Evolutionary conservation across 352 stramenopile species (phyloP), one percentile per base, ranked within the genome.

Genomic region (Phytopythium ostracodes): DNA sequence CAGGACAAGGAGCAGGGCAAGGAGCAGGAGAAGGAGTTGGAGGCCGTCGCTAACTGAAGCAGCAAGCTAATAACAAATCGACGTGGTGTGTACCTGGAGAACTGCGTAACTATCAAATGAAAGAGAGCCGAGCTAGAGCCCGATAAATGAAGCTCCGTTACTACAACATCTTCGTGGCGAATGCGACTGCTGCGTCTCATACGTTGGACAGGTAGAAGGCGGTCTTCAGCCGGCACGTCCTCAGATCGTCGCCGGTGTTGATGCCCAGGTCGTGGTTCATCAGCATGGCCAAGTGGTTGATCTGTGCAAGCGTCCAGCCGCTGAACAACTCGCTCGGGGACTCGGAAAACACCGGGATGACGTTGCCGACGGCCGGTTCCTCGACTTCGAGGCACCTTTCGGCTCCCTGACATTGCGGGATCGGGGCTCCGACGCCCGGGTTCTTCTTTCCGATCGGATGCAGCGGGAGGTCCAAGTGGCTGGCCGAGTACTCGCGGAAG

Each of bases 1-100:
- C 64, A 81, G 12, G 51, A 54, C 12, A 17, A 27, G n/a, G 43
- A 25, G 43, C 24, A 14, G 9, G 25, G n/a, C 12, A 3, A 15
- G 14, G 25, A 17, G 22, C 3, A 53, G 46, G 25, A 56, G 15
- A n/a, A 40, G 29, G 31, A 40, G 47, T 1, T 54, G 9, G n/a
- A 54, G 47, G 24, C n/a, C 47, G n/a, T 38, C 33, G 33, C 33
- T 5, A 38, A 38, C 10, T 38, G 33, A 38, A 14, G 33, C 33
- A 38, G 33, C 33, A 38, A 4, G 33, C 33, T 5, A 38, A 5
- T 38, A 4, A 10, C 33, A 10, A 38, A 5, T 38, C 33, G 33
- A 38, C 33, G 33, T 38, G 33, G 33, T 38, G 33, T 38, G 33
- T 38, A 10, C 33, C 6, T 12, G 7, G 7, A 38, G 2, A 38